phyloP scores from a whole-genome alignment of 2,329 filamentous ascomycete genomes.

The Fusarium ambrosium region DNA sequence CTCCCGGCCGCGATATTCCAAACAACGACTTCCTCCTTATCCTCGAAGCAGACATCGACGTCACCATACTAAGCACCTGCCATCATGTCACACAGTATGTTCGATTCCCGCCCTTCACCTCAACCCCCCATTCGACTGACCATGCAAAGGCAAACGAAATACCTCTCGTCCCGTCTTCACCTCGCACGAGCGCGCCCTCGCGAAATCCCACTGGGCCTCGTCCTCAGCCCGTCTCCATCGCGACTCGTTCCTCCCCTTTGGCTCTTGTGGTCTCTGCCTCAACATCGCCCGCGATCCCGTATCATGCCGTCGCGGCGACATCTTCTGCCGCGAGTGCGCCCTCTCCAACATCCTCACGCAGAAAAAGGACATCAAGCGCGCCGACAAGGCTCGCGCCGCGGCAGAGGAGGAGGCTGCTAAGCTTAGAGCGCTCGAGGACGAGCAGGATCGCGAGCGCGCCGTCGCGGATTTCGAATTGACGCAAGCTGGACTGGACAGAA shows the following conservation, averaged over 20 bases:
- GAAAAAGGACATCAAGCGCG: conserved; percentile 88
- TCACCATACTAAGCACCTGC: conserved; percentile 6
- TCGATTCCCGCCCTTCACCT: background rate
- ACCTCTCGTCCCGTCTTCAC: conserved; percentile 95
- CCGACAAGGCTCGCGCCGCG: conserved; percentile 75
- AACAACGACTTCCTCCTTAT: background rate
- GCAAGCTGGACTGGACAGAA: conserved; percentile 75
- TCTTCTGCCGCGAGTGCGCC: conserved; percentile 96
- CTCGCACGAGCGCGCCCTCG: conserved; percentile 85
- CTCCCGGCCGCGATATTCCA: background rate
- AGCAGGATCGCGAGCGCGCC: conserved; percentile 77
- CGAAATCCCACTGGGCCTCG: conserved; percentile 85
- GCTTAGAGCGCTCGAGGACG: conserved; percentile 70
- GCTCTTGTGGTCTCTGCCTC: conserved; percentile 89
- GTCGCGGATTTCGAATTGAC: conserved; percentile 87
- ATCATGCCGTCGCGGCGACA: conserved; percentile 84
- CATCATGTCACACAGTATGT: conserved; percentile 62
- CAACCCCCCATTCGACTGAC: background rate
- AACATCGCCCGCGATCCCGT: conserved; percentile 85
- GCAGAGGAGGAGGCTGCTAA: conserved; percentile 74
- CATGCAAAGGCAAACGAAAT: conserved; percentile 79
- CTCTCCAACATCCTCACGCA: conserved; percentile 92
- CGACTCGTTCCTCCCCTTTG: conserved; percentile 93
- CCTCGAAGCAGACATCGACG: conserved; percentile 11
- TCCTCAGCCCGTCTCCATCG: conserved; percentile 87